Base-by-base conservation (phyloP, 139 green algal genomes). In the Chlorella vulgaris region DNA sequence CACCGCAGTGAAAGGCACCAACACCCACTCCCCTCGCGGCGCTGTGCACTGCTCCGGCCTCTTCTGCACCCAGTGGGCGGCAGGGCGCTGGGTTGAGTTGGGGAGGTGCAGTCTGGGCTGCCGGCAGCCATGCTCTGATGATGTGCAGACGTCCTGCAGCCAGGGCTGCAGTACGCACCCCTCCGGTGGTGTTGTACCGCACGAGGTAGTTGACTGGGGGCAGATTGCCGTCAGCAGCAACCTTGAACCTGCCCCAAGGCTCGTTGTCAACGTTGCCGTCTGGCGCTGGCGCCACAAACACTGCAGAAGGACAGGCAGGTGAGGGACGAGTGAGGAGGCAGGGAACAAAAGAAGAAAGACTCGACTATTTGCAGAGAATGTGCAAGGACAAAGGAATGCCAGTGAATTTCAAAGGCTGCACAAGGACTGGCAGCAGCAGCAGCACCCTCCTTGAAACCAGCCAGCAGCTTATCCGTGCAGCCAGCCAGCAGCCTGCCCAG, bases 171-270 rank as follows among this genome's bases (percentile, higher is more conserved):
- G 55, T 53, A 26, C 66, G n/a, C 15, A 73, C 66, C 66, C 66
- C 66, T 15, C 66, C 66, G 10, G 66, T 73, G 18, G 66, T 73
- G 66, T 51, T 73, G 66, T 73, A 31, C 33, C 66, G 66, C 66
- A 73, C 66, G 2, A 26, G 18, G 10, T 53, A 53, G 21, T 51
- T 73, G 36, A 35, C 66, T 3, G 66, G 66, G 18, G 66, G 66
- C 7, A 73, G 36, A 35, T 3, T 8, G 4, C 66, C 66, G 36
- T 73, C 66, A 7, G 66, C 31, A 4, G 2, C 33, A 7, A 73
- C 19, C 31, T 53, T 73, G 66, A 73, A 73, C n/a, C 66, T 33
- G 4, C 62, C 66, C 66, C 66, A 73, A 1, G 66, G 66, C 66
- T 73, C 66, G 66, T 22, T 73, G 29, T 15, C 40, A 33, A 33